A percentile compares a stretch with the other conserved stretches of the same genome.
phyloP scores from a whole-genome alignment of 331 rosid genomes.

The Malus hybrid region DNA sequence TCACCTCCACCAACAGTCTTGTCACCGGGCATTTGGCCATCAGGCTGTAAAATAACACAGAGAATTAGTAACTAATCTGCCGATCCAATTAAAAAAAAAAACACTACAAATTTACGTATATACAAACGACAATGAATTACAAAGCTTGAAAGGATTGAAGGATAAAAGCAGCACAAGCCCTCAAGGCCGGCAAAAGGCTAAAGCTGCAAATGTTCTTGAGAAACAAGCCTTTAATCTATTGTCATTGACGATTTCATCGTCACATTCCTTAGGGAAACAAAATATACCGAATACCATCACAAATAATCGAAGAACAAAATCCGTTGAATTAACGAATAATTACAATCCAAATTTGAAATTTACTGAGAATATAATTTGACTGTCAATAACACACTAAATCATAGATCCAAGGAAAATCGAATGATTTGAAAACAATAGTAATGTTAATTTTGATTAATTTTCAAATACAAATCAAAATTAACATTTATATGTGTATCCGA shows the following conservation, averaged over 20 bases:
- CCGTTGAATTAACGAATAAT: neutral
- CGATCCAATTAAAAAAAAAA: neutral
- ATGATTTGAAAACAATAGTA: neutral
- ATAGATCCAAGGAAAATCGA: neutral
- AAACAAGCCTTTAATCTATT: too few relatives aligned
- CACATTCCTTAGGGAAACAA: neutral
- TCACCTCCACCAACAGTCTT: conserved; percentile 80
- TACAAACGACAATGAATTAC: too few relatives aligned
- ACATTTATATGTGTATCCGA: neutral
- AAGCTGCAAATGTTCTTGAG: neutral
- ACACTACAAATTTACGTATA: neutral
- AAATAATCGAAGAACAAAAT: neutral
- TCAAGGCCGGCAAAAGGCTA: too few relatives aligned
- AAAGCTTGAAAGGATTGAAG: too few relatives aligned
- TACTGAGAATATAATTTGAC: neutral
- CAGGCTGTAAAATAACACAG: conserved; percentile 42
- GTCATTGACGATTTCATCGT: neutral
- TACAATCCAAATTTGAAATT: neutral
- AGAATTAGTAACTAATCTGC: neutral
- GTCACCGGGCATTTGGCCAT: conserved; percentile 94
- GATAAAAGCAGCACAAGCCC: too few relatives aligned
- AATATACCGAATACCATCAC: too few relatives aligned
- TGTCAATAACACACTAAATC: neutral
- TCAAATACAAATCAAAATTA: neutral
- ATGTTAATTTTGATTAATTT: neutral